These are phyloP conservation scores for Boletus semigastroideus DNA, from an alignment of 1,284 basidiomycete species.

Conservation along the genomic window DNA sequence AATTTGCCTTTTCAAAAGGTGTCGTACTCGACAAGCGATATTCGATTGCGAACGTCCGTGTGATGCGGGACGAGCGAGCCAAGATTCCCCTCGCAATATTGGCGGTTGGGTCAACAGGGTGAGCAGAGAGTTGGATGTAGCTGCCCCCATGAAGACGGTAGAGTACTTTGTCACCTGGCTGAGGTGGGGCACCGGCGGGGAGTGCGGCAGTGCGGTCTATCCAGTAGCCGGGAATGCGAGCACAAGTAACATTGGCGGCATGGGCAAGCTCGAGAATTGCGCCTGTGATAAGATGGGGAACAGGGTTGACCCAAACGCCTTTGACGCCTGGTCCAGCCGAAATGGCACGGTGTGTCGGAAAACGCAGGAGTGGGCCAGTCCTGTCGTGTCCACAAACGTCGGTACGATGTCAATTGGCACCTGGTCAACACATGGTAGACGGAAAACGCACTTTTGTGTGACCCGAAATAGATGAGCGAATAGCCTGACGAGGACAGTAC, in stretches of 20 bases:
- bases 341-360: slow-evolving; percentile 21
- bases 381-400: slow-evolving; percentile 2
- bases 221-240: slow-evolving; percentile 41
- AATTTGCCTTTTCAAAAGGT: slow-evolving; percentile 26
- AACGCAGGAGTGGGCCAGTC: slow-evolving; percentile 15
- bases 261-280: slow-evolving; percentile 14
- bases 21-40: slow-evolving; percentile 39
- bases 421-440: too few relatives aligned
- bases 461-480: slow-evolving; percentile 16
- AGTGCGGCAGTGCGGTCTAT: slow-evolving; percentile 24
- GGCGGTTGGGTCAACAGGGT: slow-evolving; percentile 24
- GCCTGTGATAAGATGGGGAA: slow-evolving; percentile 23
- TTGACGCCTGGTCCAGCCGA: slow-evolving; percentile 17
- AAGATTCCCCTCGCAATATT: slow-evolving; percentile 31
- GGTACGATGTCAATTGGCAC: neutral
- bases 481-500: slow-evolving; percentile 16
- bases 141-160: slow-evolving; percentile 36
- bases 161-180: slow-evolving; percentile 36
- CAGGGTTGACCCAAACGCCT: slow-evolving; percentile 23
- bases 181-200: slow-evolving; percentile 18
- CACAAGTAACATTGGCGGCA: slow-evolving; percentile 26
- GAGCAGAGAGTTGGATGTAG: slow-evolving; percentile 29
- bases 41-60: slow-evolving; percentile 42
- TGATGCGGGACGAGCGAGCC: slow-evolving; percentile 18
- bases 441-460: slow-evolving; percentile 19